A percentile compares a stretch with the other conserved stretches of the same genome.
These are phyloP conservation scores for Diplodia scrobiculata DNA, from an alignment of 2,329 filamentous ascomycete genomes.

Conservation along the genomic window DNA sequence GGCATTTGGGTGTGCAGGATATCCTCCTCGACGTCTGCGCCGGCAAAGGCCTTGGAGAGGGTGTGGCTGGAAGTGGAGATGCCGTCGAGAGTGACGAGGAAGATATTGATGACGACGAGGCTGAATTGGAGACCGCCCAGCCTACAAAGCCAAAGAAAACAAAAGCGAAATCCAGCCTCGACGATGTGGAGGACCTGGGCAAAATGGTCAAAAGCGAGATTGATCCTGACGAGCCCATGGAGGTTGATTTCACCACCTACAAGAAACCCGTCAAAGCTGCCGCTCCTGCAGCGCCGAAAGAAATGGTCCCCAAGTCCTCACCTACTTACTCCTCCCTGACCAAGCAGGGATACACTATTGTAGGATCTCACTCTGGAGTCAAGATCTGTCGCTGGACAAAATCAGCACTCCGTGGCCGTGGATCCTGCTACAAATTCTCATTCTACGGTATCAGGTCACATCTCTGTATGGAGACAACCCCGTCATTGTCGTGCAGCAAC, in stretches of 20 bases:
- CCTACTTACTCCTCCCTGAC: constrained; percentile 87
- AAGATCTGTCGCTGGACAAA: constrained; percentile 99
- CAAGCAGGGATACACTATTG: constrained; percentile 94
- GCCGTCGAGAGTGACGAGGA: constrained; percentile 80
- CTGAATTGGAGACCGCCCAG: constrained; percentile 33
- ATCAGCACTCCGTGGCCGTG: constrained; percentile 86
- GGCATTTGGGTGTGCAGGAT: constrained; percentile 73
- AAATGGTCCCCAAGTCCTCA: constrained; percentile 91
- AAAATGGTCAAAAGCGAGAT: constrained; percentile 54
- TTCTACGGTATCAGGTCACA: constrained; percentile 97
- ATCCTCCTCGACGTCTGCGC: constrained; percentile 63
- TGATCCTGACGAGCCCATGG: constrained; percentile 56
- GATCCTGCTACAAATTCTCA: constrained; percentile 96
- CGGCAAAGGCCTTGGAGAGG: constrained; percentile 61
- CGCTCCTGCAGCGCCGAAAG: constrained; percentile 59
- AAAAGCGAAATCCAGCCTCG: constrained; percentile 53
- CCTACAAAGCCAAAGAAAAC: constrained; percentile 44
- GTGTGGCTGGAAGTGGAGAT: constrained; percentile 78
- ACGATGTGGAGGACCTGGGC: constrained; percentile 84
- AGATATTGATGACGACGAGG: constrained; percentile 56
- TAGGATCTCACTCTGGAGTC: constrained; percentile 92
- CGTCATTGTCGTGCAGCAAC: constrained; percentile 92
- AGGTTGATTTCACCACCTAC: constrained; percentile 84
- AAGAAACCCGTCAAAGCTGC: constrained; percentile 54
- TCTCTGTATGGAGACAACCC: constrained; percentile 97